Base-by-base conservation (phyloP, 768 basidiomycete genomes). In the Suillus occidentalis region DNA sequence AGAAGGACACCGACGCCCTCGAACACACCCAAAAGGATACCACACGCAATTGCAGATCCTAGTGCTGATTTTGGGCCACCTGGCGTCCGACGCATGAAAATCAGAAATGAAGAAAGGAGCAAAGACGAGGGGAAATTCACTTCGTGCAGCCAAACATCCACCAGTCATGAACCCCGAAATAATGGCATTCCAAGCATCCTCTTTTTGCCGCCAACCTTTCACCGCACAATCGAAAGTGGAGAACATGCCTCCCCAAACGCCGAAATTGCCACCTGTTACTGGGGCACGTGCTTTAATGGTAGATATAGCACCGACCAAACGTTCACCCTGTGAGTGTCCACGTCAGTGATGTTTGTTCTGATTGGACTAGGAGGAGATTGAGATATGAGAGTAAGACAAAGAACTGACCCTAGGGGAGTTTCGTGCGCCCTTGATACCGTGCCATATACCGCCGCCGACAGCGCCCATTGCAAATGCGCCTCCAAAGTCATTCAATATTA, bases 131-230 rank as follows among this genome's bases (percentile, higher is more conserved):
- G 37, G 10, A 25, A 37, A 89, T 93, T 79, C 77, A 97, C 97
- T 94, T 81, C 97, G 86, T 67, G 92, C 86, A 64, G 97, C 97
- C 62, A 98, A 79, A 76, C 93, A 96, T 63, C 97, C 97, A 78
- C 97, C 97, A 12, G 97, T 99, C 89, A 97, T 86, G 81, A 99
- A 99, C 53, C 97, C 97, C 31, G 95, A 95, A 60, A 97, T 90
- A 72, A 99, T 99, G 49, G 95, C 95, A 74, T 99, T 99, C 95
- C 95, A 99, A 60, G 97, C 92, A 77, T 97, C 96, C 79, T 97
- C 95, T 76, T 98, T 97, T 81, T 97, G 95, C 76, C 95, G 85
- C 82, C 88, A 94, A 16, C 95, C 94, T 79, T 99, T 99, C 70
- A 99, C 91, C 1, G 95, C 95, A 77, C 97, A 99, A 78, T 99